Conservation (phyloP, 768 basidiomycete species). For the Mycena albidolilacea region DNA sequence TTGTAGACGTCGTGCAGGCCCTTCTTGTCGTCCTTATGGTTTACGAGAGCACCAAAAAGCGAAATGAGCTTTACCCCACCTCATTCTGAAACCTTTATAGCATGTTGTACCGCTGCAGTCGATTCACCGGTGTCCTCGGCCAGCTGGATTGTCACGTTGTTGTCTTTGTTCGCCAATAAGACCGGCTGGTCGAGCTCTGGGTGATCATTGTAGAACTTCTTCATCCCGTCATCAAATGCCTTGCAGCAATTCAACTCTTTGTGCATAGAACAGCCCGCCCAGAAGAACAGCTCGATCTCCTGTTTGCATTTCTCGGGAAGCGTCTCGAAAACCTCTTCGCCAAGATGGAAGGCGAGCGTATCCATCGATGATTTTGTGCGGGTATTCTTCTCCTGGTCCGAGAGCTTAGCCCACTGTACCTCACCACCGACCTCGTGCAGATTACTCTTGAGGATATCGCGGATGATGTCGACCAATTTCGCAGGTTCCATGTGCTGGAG, state of each 20-base stretch:
- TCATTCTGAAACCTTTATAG: conserved; percentile 33
- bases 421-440: conserved; percentile 24
- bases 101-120: conserved; percentile 24
- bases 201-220: conserved; percentile 26
- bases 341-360: conserved; percentile 23
- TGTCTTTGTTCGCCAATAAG: conserved; percentile 41
- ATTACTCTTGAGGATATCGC: not conserved
- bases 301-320: conserved; percentile 19
- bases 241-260: conserved; percentile 44
- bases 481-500: not conserved
- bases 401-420: conserved; percentile 16
- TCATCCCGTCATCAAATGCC: conserved; percentile 37
- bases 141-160: conserved; percentile 37
- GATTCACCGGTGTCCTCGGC: conserved; percentile 5
- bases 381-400: conserved; percentile 26
- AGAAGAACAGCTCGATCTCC: conserved; percentile 40
- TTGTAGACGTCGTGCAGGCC: conserved; percentile 40
- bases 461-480: not conserved
- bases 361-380: conserved; percentile 19
- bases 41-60: conserved; percentile 43
- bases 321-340: conserved; percentile 30
- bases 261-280: conserved; percentile 47
- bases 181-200: conserved; percentile 32
- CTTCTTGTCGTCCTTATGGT: conserved; percentile 48
- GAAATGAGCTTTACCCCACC: conserved; percentile 42